Evolutionary conservation across 306 rosid species (phyloP).

Genomic region (Aeschynomene evenia): DNA sequence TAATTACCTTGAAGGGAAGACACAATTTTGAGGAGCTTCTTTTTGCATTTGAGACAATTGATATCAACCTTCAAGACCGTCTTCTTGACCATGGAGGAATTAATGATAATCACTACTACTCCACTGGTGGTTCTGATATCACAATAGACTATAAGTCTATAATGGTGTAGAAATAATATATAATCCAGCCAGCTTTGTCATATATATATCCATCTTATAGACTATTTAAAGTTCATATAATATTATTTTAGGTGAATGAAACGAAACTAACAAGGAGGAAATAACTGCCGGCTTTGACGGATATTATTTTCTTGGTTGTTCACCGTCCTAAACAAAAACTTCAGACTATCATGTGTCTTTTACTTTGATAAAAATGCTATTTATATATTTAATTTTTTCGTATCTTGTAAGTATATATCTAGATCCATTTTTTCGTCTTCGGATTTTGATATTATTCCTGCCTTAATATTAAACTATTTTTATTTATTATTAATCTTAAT

Average conservation of each 20-base stretch:
- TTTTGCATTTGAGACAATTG: slow-evolving; percentile 55
- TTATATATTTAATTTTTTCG: too few relatives aligned
- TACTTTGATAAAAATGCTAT: neutral
- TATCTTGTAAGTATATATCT: too few relatives aligned
- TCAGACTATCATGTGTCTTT: slow-evolving; percentile 24
- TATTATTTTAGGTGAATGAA: slow-evolving; percentile 29
- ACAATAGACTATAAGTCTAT: neutral
- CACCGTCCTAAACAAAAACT: slow-evolving; percentile 32
- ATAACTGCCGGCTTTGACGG: neutral
- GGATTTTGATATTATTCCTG: too few relatives aligned
- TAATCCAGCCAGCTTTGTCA: neutral
- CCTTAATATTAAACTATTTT: too few relatives aligned
- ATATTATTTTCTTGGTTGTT: slow-evolving; percentile 20
- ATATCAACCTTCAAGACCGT: slow-evolving; percentile 59
- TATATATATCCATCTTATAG: neutral
- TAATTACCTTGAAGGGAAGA: slow-evolving; percentile 59
- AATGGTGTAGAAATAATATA: neutral
- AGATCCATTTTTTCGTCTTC: too few relatives aligned
- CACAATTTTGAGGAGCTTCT: slow-evolving; percentile 53
- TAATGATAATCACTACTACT: slow-evolving; percentile 1
- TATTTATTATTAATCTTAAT: too few relatives aligned
- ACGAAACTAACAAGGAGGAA: slow-evolving; percentile 27
- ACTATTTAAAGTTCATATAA: neutral
- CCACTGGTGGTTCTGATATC: neutral
- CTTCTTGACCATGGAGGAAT: slow-evolving; percentile 47